Percentiles rank a stretch among this genome's conserved stretches.
These are phyloP conservation scores for Fusarium pseudograminearum DNA, from an alignment of 2,329 filamentous ascomycete genomes.

Conservation along the genomic window DNA sequence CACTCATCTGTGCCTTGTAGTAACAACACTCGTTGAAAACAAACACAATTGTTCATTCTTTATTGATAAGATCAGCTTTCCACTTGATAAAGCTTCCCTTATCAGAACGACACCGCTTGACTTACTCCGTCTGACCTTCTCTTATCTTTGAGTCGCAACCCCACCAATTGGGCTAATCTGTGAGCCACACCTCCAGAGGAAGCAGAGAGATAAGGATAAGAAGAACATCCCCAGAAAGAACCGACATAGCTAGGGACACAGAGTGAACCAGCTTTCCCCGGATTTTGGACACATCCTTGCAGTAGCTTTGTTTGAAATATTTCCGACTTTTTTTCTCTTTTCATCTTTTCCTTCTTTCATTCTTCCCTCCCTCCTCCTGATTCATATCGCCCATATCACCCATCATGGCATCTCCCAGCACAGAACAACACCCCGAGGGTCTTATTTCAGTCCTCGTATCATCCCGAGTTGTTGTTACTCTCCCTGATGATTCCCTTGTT, in stretches of 20 bases:
- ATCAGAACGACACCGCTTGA: conserved; percentile 17
- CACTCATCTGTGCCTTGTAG: background rate
- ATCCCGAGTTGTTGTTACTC: conserved; percentile 82
- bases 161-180: conserved; percentile 41
- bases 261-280: conserved; percentile 25
- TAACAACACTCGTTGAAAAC: conserved; percentile 29
- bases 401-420: conserved; percentile 51
- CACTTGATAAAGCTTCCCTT: conserved; percentile 23
- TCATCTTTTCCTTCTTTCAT: conserved; percentile 20
- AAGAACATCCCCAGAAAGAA: conserved; percentile 12
- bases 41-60: background rate
- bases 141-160: conserved; percentile 43
- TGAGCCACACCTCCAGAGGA: conserved; percentile 16
- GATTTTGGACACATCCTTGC: conserved; percentile 28
- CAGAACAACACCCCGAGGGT: conserved; percentile 44
- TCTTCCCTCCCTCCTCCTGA: background rate
- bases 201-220: conserved; percentile 44
- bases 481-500: conserved; percentile 69
- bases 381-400: background rate
- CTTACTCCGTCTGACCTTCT: conserved; percentile 10
- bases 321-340: conserved; percentile 10
- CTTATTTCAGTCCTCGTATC: conserved; percentile 82
- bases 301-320: conserved; percentile 14
- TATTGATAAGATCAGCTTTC: conserved; percentile 21
- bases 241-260: conserved; percentile 7